These are phyloP conservation scores for Saccharomycopsis synnaedendra DNA, from an alignment of 805 yeast species.

Conservation along the genomic window DNA sequence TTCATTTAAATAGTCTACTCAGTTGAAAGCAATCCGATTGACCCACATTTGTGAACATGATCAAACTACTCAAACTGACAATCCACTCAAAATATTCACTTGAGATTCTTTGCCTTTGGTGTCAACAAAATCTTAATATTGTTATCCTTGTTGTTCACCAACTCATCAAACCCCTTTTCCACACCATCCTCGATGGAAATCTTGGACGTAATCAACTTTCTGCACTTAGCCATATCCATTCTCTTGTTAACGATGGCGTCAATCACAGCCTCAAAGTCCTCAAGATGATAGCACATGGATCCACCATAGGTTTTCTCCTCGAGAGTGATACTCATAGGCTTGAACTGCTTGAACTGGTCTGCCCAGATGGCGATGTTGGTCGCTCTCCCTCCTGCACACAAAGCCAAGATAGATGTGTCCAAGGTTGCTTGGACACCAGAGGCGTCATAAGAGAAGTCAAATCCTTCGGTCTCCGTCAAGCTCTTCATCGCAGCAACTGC, in stretches of 20 bases:
- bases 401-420: constrained; percentile 36
- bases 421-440: constrained; percentile 45
- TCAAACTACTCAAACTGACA: too few species aligned
- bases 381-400: constrained; percentile 43
- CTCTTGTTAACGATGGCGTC: constrained; percentile 35
- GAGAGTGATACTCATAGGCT: constrained; percentile 45
- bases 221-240: constrained; percentile 33
- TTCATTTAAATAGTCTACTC: too few species aligned
- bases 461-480: constrained; percentile 33
- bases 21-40: too few species aligned
- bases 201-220: constrained; percentile 41
- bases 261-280: constrained; percentile 47
- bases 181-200: constrained; percentile 39
- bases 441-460: constrained; percentile 39
- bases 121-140: constrained; percentile 44
- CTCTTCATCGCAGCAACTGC: constrained; percentile 27
- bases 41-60: too few species aligned
- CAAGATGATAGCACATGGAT: constrained; percentile 47
- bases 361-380: constrained; percentile 62
- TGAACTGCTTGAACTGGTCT: constrained; percentile 33
- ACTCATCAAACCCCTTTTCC: constrained; percentile 40
- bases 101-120: constrained; percentile 21
- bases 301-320: constrained; percentile 47
- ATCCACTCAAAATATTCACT: background rate
- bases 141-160: constrained; percentile 39